Percentiles rank a stretch among this genome's conserved stretches.
phyloP scores from a whole-genome alignment of 805 yeast species.

The Yarrowia sp. region DNA sequence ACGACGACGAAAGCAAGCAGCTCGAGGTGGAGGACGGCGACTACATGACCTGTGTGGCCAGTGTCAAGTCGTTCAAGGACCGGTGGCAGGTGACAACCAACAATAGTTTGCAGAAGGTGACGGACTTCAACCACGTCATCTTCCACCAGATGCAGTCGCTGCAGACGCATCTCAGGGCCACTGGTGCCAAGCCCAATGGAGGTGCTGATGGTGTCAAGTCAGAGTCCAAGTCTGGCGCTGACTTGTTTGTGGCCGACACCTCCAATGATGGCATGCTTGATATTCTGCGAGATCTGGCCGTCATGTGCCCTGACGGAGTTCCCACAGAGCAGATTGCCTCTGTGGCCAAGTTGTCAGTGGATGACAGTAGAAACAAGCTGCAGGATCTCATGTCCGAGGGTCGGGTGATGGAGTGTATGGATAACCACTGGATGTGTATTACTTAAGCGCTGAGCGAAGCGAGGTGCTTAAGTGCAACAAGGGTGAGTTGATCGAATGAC shows the following conservation, averaged over 20 bases:
- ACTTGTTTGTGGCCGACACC: constrained; percentile 24
- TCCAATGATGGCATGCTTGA: background rate
- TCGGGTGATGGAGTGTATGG: constrained; percentile 28
- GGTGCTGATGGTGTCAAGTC: background rate
- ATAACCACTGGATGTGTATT: constrained; percentile 20
- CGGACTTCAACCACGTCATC: constrained; percentile 64
- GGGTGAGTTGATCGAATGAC: no score
- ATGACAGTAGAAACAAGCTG: background rate
- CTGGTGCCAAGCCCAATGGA: constrained; percentile 7
- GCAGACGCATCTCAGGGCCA: constrained; percentile 43
- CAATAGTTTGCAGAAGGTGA: constrained; percentile 55
- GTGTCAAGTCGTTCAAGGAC: constrained; percentile 57
- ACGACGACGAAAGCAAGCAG: constrained; percentile 47
- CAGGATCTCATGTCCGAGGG: constrained; percentile 25
- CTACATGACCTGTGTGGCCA: constrained; percentile 61
- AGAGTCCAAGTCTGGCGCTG: constrained; percentile 15
- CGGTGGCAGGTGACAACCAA: constrained; percentile 59
- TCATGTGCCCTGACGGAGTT: constrained; percentile 30
- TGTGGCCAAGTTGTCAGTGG: background rate
- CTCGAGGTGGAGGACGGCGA: constrained; percentile 51
- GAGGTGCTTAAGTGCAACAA: no score
- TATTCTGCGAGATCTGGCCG: background rate
- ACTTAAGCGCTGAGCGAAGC: background rate
- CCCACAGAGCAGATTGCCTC: constrained; percentile 29
- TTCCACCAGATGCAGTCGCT: constrained; percentile 69